Evolutionary conservation across 1,139 yeast genomes (phyloP).

Genomic region (Candida tunisiensis): DNA sequence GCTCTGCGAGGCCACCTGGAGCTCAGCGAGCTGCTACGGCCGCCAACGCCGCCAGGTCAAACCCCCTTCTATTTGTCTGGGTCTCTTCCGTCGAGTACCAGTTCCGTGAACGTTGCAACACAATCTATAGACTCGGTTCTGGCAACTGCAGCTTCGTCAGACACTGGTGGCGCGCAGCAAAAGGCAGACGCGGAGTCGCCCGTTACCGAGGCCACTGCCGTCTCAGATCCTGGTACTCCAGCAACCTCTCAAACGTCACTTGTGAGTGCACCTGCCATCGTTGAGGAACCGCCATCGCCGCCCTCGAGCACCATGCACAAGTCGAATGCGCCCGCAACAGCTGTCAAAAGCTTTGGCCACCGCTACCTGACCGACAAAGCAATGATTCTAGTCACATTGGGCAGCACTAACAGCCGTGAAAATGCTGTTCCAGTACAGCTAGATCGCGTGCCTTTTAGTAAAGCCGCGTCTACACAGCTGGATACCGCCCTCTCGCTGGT

Average conservation of each 20-base stretch:
- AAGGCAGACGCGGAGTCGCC: too few relatives aligned
- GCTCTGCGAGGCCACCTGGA: conserved; percentile 74
- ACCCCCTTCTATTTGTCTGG: too few relatives aligned
- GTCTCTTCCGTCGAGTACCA: too few relatives aligned
- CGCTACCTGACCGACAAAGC: conserved; percentile 43
- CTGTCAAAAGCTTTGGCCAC: conserved; percentile 73
- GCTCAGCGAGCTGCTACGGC: conserved; percentile 45
- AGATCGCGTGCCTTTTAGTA: conserved; percentile 56
- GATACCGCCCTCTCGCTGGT: conserved; percentile 79
- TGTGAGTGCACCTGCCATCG: neutral
- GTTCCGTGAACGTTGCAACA: too few relatives aligned
- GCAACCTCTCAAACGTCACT: neutral
- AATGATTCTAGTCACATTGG: conserved; percentile 62
- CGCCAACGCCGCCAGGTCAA: conserved; percentile 17
- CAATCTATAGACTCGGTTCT: too few relatives aligned
- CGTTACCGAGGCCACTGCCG: neutral
- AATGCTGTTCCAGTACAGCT: conserved; percentile 46
- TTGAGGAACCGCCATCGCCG: neutral
- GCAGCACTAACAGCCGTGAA: conserved; percentile 68
- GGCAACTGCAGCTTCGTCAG: too few relatives aligned
- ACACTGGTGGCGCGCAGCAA: too few relatives aligned
- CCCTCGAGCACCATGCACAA: conserved; percentile 1
- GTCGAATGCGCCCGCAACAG: conserved; percentile 1
- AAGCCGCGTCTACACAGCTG: conserved; percentile 62
- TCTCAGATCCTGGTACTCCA: neutral